phyloP scores from a whole-genome alignment of 1,139 yeast species.

The Yamadazyma jaroonii region DNA sequence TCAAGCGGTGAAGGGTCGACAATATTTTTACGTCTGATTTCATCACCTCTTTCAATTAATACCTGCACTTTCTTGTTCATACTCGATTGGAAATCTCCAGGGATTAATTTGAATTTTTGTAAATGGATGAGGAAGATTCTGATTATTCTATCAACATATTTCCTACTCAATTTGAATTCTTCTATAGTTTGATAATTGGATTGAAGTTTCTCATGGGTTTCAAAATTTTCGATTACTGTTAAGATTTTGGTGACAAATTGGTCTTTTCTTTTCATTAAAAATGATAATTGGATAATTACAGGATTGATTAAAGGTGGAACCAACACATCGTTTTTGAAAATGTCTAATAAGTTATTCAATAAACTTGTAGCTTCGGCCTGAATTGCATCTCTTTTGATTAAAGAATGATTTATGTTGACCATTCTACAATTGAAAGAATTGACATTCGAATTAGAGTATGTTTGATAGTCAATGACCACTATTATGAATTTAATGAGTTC shows the following conservation, averaged over 20 bases:
- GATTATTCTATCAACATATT: slow-evolving; percentile 41
- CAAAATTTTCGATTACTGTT: slow-evolving; percentile 37
- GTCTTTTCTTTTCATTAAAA: slow-evolving; percentile 51
- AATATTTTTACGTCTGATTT: slow-evolving; percentile 40
- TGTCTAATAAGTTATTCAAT: slow-evolving; percentile 60
- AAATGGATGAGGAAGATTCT: slow-evolving; percentile 36
- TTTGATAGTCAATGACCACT: slow-evolving; percentile 67
- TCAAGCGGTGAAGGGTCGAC: slow-evolving; percentile 27
- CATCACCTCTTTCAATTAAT: slow-evolving; percentile 40
- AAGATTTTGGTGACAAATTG: slow-evolving; percentile 47
- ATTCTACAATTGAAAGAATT: slow-evolving; percentile 55
- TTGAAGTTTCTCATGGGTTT: slow-evolving; percentile 37
- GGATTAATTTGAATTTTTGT: slow-evolving; percentile 34
- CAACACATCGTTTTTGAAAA: slow-evolving; percentile 54
- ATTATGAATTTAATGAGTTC: slow-evolving; percentile 73
- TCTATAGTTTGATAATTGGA: slow-evolving; percentile 47
- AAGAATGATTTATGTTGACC: slow-evolving; percentile 65
- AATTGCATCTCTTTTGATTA: slow-evolving; percentile 51
- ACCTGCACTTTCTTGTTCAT: slow-evolving; percentile 26
- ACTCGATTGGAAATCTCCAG: slow-evolving; percentile 26
- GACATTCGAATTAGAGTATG: slow-evolving; percentile 37
- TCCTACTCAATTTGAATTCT: slow-evolving; percentile 39
- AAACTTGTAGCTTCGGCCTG: slow-evolving; percentile 73
- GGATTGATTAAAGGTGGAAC: slow-evolving; percentile 57
- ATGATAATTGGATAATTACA: slow-evolving; percentile 51